A percentile compares a stretch with the other conserved stretches of the same genome.
Conservation (phyloP, 305 asterid genomes). For the Fraxinus sp. region DNA sequence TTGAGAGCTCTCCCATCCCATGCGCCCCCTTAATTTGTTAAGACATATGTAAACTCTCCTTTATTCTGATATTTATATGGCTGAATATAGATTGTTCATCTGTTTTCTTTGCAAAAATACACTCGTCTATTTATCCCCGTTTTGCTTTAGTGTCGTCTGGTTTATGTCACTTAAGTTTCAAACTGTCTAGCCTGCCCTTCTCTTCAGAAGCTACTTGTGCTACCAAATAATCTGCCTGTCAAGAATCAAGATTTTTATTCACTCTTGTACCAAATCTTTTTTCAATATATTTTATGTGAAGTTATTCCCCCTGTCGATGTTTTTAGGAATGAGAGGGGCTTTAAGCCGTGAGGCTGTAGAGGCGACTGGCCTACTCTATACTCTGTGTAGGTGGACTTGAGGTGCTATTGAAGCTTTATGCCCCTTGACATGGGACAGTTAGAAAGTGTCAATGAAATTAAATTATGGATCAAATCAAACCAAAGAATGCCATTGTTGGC, state of each 20-base stretch:
- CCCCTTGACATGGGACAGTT: background rate
- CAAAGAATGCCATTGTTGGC: background rate
- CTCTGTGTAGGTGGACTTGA: background rate
- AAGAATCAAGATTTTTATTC: background rate
- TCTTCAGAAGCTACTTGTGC: background rate
- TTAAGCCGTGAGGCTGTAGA: background rate
- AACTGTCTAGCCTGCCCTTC: background rate
- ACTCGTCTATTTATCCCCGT: background rate
- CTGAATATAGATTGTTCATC: background rate
- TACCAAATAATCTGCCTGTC: background rate
- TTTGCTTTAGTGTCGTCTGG: background rate
- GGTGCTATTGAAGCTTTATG: background rate
- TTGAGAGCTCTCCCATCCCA: background rate
- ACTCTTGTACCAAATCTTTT: background rate
- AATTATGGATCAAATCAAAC: background rate
- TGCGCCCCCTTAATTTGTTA: background rate
- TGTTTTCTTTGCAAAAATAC: background rate
- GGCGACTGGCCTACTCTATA: background rate
- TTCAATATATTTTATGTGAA: background rate
- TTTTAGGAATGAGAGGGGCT: background rate
- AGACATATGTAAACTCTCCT: background rate
- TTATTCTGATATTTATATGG: background rate
- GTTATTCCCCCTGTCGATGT: background rate
- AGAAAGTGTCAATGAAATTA: background rate
- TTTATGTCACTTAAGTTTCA: background rate